Base-by-base conservation (phyloP, 2,329 filamentous ascomycete species). In the Pseudogymnoascus sp. region DNA sequence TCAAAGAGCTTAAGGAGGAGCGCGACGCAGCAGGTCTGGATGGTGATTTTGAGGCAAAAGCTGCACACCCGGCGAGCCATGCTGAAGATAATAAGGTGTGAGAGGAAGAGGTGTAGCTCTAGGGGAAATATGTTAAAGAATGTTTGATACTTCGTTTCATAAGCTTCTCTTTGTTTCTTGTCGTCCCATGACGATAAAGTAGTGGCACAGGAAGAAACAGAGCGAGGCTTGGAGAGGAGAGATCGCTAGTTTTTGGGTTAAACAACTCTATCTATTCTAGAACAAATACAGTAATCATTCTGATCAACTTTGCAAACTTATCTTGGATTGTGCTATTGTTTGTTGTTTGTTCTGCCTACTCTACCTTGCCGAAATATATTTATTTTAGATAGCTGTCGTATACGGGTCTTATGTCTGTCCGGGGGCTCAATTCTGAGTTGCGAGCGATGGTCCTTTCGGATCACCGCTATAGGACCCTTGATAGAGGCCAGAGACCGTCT, bases 1-100 rank as follows among this genome's bases (percentile, higher is more conserved):
- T 88, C 73, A 79, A 78, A 4, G 77, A 77, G n/a, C 75, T 88
- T 59, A 87, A 85, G 72, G 82, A 77, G 4, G 83, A 87, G 70
- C 41, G 41, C 5, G 41, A 12, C 1, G 41, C 41, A 23, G 41
- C 41, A 23, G 41, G 41, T 23, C 18, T 45, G 18, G 41, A 45
- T 14, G 25, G 25, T 28, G 25, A 28, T 28, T 31, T 31, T 9
- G 28, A 31, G 28, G 41, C 1, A 18, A 45, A 45, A 45, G 41
- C 11, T 45, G 41, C 41, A 23, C 4, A 45, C 3, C 11, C 11
- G 23, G 6, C 41, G 11, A 45, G 18, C 18, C 41, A 45, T 23
- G 40, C 23, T 43, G 41, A 45, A 23, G 21, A 45, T 7, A 8
- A 23, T 23, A 11, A 23, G 21, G 18, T 23, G 18, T 21, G 38